These are phyloP conservation scores for Zymoseptoria brevis DNA, from an alignment of 2,329 filamentous ascomycete species.

Conservation along the genomic window DNA sequence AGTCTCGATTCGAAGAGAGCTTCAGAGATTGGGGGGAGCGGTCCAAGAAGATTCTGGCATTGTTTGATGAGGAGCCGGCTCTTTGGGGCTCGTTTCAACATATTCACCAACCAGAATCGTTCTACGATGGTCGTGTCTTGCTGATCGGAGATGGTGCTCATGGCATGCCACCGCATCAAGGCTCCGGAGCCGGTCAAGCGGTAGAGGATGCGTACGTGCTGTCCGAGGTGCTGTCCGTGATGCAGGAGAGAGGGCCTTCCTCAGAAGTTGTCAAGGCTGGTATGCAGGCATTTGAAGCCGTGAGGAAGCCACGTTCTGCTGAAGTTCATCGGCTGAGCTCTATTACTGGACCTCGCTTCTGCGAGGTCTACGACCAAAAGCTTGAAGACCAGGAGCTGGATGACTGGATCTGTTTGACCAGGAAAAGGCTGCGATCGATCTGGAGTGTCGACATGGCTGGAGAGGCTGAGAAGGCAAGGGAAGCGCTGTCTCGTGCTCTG, in stretches of 20 bases:
- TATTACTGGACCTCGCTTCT: conserved; percentile 12
- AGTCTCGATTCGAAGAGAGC: conserved; percentile 34
- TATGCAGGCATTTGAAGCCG: conserved; percentile 13
- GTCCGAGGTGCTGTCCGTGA: conserved; percentile 13
- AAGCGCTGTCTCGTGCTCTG: neutral
- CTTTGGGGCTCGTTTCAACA: conserved; percentile 45
- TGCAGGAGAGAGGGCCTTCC: neutral
- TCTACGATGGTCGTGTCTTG: conserved; percentile 42
- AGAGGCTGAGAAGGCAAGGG: conserved; percentile 17
- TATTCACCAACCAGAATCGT: conserved; percentile 14
- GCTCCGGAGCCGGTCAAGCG: conserved; percentile 49
- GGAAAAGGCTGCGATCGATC: conserved; percentile 17
- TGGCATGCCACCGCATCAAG: conserved; percentile 58
- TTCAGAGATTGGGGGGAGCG: conserved; percentile 38
- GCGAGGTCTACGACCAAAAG: conserved; percentile 9
- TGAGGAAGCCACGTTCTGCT: conserved; percentile 14
- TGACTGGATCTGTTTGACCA: conserved; percentile 10
- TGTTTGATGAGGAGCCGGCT: conserved; percentile 35
- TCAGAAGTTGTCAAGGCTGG: conserved; percentile 12
- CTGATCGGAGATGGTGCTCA: conserved; percentile 61
- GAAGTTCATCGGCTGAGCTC: conserved; percentile 13
- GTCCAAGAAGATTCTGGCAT: conserved; percentile 32
- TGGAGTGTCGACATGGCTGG: conserved; percentile 21
- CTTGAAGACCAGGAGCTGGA: conserved; percentile 15
- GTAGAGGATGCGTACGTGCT: conserved; percentile 47